phyloP scores from a whole-genome alignment of 306 rosid genomes.

The Cajanus cajan region DNA sequence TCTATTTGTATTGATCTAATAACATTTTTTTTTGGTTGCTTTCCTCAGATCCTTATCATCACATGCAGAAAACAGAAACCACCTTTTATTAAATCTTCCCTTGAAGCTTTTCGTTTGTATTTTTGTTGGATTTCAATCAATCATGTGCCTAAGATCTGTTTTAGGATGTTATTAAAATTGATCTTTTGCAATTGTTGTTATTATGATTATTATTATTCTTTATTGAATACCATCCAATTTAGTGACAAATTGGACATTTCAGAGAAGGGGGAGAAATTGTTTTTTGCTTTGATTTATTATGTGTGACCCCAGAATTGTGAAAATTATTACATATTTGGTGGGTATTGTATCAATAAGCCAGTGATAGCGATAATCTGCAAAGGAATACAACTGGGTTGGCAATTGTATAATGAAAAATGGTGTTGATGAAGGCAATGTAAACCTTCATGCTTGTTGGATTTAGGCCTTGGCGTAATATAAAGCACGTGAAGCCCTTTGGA shows the following conservation, averaged over 20 bases:
- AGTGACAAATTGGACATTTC: slow-evolving; percentile 28
- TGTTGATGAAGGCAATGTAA: slow-evolving; percentile 39
- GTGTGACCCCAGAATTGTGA: slow-evolving; percentile 14
- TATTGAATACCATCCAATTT: slow-evolving; percentile 27
- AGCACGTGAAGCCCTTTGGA: slow-evolving; percentile 40
- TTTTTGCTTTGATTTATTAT: slow-evolving; percentile 20
- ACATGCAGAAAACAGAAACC: not conserved
- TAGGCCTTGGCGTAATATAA: slow-evolving; percentile 51
- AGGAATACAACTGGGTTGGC: slow-evolving; percentile 30
- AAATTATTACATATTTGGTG: slow-evolving; percentile 28
- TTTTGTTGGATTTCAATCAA: slow-evolving; percentile 16
- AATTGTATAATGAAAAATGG: slow-evolving; percentile 30
- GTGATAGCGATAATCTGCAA: slow-evolving; percentile 16
- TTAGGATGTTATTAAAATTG: slow-evolving; percentile 10
- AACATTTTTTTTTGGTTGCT: slow-evolving; percentile 30
- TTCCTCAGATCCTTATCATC: slow-evolving; percentile 64
- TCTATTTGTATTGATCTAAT: slow-evolving; percentile 20
- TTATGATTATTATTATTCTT: not conserved
- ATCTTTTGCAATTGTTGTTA: not conserved
- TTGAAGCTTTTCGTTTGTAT: slow-evolving; percentile 22
- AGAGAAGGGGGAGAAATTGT: not conserved
- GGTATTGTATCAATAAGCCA: slow-evolving; percentile 14
- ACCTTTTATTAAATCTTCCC: not conserved
- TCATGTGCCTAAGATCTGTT: not conserved
- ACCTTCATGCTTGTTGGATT: slow-evolving; percentile 46